Conservation (phyloP, 169 alveolate genomes). For the Cryptosporidium andersoni region DNA sequence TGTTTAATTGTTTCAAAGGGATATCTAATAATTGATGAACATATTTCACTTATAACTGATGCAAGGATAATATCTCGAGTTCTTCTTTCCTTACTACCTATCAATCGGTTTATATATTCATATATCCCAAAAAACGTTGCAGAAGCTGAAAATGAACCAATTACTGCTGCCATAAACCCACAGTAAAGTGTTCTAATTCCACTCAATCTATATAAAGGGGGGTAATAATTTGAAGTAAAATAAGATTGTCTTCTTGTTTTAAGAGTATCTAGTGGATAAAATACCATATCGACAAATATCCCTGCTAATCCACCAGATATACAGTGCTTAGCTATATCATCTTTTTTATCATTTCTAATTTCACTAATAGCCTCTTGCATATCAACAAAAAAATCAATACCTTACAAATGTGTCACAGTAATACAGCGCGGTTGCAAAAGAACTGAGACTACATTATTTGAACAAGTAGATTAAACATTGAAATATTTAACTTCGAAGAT, state of each 20-base stretch:
- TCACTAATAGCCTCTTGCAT: too few species aligned
- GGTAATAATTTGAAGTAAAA: background rate
- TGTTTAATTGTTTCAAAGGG: slow-evolving; percentile 1
- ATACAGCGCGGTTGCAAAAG: too few species aligned
- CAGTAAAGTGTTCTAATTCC: background rate
- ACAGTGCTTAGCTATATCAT: background rate
- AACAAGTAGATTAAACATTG: too few species aligned
- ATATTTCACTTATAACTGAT: background rate
- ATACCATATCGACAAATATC: slow-evolving; percentile 76
- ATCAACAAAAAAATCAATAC: too few species aligned
- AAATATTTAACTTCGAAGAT: too few species aligned
- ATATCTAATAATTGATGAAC: background rate
- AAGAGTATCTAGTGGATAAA: slow-evolving; percentile 80
- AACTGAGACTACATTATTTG: too few species aligned
- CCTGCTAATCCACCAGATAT: slow-evolving; percentile 84
- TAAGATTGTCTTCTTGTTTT: slow-evolving; percentile 77
- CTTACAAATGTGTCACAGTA: too few species aligned
- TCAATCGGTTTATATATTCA: background rate
- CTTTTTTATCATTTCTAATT: too few species aligned
- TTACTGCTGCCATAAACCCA: background rate
- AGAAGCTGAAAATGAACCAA: background rate
- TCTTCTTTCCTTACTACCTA: too few species aligned
- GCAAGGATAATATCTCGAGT: too few species aligned
- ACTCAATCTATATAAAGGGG: background rate
- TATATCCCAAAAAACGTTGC: background rate